Base-by-base conservation (phyloP, 371 early-diverging fungal genomes). In the Mucor velutinosus region DNA sequence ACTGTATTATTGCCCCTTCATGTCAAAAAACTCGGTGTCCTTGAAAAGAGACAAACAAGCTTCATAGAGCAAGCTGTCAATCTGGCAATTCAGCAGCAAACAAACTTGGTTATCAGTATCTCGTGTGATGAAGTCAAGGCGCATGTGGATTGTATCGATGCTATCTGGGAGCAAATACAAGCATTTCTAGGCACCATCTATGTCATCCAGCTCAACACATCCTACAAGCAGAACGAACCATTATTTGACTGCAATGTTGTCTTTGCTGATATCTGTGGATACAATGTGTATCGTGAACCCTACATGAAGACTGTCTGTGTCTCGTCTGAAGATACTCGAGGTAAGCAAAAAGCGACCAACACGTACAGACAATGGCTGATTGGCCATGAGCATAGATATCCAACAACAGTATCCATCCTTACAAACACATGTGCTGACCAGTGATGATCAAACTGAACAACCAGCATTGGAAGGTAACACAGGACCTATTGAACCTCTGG, bases 191-290 rank as follows among this genome's bases (percentile, higher is more conserved):
- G 82, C 14, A 49, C 63, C 7, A 27, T 80, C 11, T 78, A 79
- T 57, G 77, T 79, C 0, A 59, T 68, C 11, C 83, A 83, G 25
- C 39, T 76, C 7, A 67, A 65, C 11, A 62, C 33, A 14, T 56
- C 76, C 3, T 77, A 80, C 43, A 60, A 66, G 3, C 19, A 56
- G 3, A 49, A 67, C 7, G 55, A 67, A 23, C 83, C 83, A 1
- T 62, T 83, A 4, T 77, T 80, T 49, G 73, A 78, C 45, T 78
- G 73, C 21, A 67, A 71, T 55, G 67, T 80, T 25, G 71, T 83
- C 8, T 71, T 83, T 58, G 64, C 76, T 29, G 70, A 71, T 17
- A 49, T 74, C 45, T 79, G 78, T 58, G 76, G 75, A 0, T 82
- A 82, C 33, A 10, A 47, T 12, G 58, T 79, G 2, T 23, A 61